Evolutionary conservation across 129 eudicot genomes (phyloP), one percentile per base, ranked within the genome.

Genomic region (Flaveria trinervia): DNA sequence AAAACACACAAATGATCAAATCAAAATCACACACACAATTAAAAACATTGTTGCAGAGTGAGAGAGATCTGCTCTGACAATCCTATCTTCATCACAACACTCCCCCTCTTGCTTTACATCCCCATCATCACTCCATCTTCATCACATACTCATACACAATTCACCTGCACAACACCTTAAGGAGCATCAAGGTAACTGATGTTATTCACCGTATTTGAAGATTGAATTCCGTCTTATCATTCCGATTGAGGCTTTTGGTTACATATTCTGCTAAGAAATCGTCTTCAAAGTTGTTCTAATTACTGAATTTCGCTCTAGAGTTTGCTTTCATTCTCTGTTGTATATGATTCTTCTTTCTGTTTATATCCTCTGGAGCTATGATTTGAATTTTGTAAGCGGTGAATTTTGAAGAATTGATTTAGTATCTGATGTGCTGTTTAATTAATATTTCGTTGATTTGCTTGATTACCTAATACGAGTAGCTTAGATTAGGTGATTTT

Each of bases 201-300:
- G 30, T 28, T 3, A 14, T 23, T 46, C 55, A 25, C 9, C 23
- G 52, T 67, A 10, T 68, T 13, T 33, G 7, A 22, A 7, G 70
- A 28, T 9, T 30, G 81, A 55, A 76, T 76, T 73, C 68, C 14
- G 41, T 62, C 18, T 4, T 4, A 33, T 64, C 25, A 73, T 73
- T 72, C 65, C 18, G 12, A 22, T 55, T 72, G 52, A 55, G 36
- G 77, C 11, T 12, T 55, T 17, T 39, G 55, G 9, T 28, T 77
- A 23, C 68, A n/a, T n/a, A 43, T 77, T 77, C 59, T 25, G 22
- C 48, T 39, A 12, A 18, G 4, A 50, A 79, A 17, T 49, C 65
- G n/a, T 79, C 83, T 71, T 36, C 65, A 71, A 61, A 78, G 70
- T n/a, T 26, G 23, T 61, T 57, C 22, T 57, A 78, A 26, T 62